Evolutionary conservation across 208 protist genomes (phyloP), one percentile per base, ranked within the genome.

Genomic region (Trypanosoma lewisi): DNA sequence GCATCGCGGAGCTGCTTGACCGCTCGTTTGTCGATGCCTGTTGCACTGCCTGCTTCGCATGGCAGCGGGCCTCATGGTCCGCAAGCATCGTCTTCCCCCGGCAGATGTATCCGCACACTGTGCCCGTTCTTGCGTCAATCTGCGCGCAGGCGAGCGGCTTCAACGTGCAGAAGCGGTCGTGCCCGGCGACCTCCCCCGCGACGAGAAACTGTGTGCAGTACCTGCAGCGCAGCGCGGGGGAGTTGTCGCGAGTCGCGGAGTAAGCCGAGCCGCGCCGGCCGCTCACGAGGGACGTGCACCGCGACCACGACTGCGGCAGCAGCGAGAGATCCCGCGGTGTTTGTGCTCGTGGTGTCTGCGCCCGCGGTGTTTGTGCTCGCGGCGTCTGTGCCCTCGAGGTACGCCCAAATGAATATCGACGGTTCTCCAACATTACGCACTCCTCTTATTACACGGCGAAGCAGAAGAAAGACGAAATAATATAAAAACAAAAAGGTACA

Each of bases 11-110:
- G 33, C 4, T 28, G 5, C 19, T 19, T 9, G 31, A 16, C 4
- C 0, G 1, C n/a, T 45, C 23, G 19, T 58, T 58, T 1, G 0
- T 21, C 7, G 39, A 27, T 27, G 41, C 23, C 5, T 48, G 25
- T 16, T 27, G 21, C 11, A 37, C n/a, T 23, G 21, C 14, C 2
- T 42, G 12, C 19, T 30, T 52, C 21, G 25, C 30, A 12, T 27
- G 4, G 19, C 36, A 59, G 4, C 41, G 36, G 8, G 41, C 51
- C 51, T 67, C 51, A 41, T 58, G 62, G 16, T 52, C 21, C 4
- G 14, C 17, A 39, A 58, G 51, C 51, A 52, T 59, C 12, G 37
- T 42, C 7, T 9, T 34, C 27, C 51, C 62, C 16, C 51, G 39
- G 39, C 25, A 67, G 11, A 58, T 39, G 28, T 33, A 52, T 9